phyloP scores from a whole-genome alignment of 2,329 filamentous ascomycete genomes.

The Colletotrichum lindemuthianum region DNA sequence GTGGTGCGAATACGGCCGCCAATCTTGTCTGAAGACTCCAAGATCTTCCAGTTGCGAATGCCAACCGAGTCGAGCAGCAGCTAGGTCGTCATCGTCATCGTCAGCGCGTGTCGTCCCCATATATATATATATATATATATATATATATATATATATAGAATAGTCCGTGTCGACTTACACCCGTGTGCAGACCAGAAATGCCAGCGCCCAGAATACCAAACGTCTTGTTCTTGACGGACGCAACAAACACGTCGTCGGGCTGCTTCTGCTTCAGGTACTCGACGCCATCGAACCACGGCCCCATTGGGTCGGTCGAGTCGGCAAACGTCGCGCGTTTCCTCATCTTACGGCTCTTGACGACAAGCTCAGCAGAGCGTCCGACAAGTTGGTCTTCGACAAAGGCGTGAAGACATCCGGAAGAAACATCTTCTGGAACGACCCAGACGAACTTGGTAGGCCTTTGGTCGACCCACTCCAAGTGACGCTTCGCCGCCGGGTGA shows the following conservation, averaged over 20 bases:
- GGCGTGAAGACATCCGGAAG: slow-evolving; percentile 37
- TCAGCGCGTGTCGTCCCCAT: no score
- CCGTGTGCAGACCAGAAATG: slow-evolving; percentile 47
- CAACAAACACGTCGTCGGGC: slow-evolving; percentile 38
- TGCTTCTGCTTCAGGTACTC: slow-evolving; percentile 41
- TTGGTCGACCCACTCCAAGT: slow-evolving; percentile 32
- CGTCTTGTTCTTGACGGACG: slow-evolving; percentile 39
- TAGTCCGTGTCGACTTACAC: slow-evolving; percentile 23
- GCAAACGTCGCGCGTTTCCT: slow-evolving; percentile 33
- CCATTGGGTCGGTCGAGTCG: slow-evolving; percentile 36
- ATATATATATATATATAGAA: rapidly evolving
- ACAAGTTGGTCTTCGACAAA: slow-evolving; percentile 37
- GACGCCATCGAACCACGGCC: slow-evolving; percentile 41
- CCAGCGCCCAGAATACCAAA: slow-evolving; percentile 51
- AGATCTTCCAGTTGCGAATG: slow-evolving; percentile 55
- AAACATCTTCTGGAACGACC: slow-evolving; percentile 28
- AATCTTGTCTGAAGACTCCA: slow-evolving; percentile 52
- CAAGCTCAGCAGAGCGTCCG: slow-evolving; percentile 37
- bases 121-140: no score
- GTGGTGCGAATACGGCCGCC: slow-evolving; percentile 55
- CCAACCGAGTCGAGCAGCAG: slow-evolving; percentile 55
- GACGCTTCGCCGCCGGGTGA: slow-evolving; percentile 39
- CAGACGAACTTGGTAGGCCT: slow-evolving; percentile 40
- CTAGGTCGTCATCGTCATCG: neutral
- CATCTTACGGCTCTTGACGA: slow-evolving; percentile 28